Base-by-base conservation (phyloP, 441 rosid species). In the Flueggea neowawraea region DNA sequence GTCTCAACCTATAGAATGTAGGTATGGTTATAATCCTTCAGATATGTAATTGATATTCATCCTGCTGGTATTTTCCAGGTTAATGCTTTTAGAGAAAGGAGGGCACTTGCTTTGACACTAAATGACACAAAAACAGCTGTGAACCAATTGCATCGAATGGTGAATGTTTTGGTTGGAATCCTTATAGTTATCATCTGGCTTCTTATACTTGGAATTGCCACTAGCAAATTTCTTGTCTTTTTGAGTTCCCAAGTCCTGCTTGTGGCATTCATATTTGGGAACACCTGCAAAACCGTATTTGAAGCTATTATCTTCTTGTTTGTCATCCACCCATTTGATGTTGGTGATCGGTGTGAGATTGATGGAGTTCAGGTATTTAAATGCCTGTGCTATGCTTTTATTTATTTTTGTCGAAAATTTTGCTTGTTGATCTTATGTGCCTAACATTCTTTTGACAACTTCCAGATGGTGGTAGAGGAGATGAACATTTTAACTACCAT, bases 51-150 rank as follows among this genome's bases (percentile, higher is more conserved):
- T 43, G 45, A 43, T 43, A 6, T 43, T 43, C 45, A 6, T 43
- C 3, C 8, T 43, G 22, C 58, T 62, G 65, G 32, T 44, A 14
- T 64, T 39, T 72, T 47, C 60, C 73, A 91, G 97, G 90, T 91
- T 31, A 84, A 85, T 80, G 88, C 89, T 56, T 91, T 85, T 56
- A 84, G 96, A 75, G 96, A 89, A 61, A 62, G 96, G 61, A 85
- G 81, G 75, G 98, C 98, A 13, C 93, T 91, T 36, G 88, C 95
- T 10, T 63, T 91, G 73, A 91, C 96, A 6, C 73, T 91, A 7
- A 87, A 89, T 16, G 98, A 91, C 63, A 89, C 98, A 3, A 91
- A 89, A 74, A 91, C 98, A 12, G 98, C 93, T 1, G 95, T 91
- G 54, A 80, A 81, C 74, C 87, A 80, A 67, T 89, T 91, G 62